Base-by-base conservation (phyloP, 2,329 filamentous ascomycete genomes). In the Fusarium sp. region DNA sequence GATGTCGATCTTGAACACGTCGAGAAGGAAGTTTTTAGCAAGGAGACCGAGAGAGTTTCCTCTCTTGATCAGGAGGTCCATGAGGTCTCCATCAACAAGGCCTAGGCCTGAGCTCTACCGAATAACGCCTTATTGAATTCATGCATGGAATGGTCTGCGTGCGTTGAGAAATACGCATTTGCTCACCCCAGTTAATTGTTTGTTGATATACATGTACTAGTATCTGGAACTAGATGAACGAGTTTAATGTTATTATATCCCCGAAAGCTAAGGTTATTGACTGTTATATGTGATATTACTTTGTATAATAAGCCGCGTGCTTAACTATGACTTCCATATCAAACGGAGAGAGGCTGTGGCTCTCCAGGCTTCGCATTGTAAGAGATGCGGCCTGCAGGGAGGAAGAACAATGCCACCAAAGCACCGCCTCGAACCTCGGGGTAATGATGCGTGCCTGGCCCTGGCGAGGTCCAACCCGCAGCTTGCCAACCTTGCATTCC, bases 1-100 rank as follows among this genome's bases (percentile, higher is more conserved):
- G 80, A 85, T 66, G 80, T 88, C 58, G 82, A 86, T 67, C 77
- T 88, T 29, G 78, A 82, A 13, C 82, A 85, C 72, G 81, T 87
- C 25, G 83, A 87, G 71, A 87, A 87, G 77, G 85, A 87, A 69
- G 37, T 29, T 10, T 11, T 63, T 3, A 33, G 47, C 11, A 45
- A 63, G 18, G 58, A 63, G 11, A n/a, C n/a, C n/a, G n/a, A n/a
- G n/a, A n/a, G n/a, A n/a, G 1, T 31, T 25, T 63, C 59, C 4
- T 58, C 58, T 4, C 5, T 37, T 8, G 59, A 63, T 3, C 56
- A 57, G 4, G 49, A 63, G n/a, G 21, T 63, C 15, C 49, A 63
- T 4, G 43, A 63, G 23, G 11, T 63, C 8, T 17, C 42, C 6
- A 42, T 49, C 5, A 63, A 21, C 10, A 63, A 63, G 14, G 59